Conservation (phyloP, 2,329 filamentous ascomycete species). For the Lachnellula cervina region DNA sequence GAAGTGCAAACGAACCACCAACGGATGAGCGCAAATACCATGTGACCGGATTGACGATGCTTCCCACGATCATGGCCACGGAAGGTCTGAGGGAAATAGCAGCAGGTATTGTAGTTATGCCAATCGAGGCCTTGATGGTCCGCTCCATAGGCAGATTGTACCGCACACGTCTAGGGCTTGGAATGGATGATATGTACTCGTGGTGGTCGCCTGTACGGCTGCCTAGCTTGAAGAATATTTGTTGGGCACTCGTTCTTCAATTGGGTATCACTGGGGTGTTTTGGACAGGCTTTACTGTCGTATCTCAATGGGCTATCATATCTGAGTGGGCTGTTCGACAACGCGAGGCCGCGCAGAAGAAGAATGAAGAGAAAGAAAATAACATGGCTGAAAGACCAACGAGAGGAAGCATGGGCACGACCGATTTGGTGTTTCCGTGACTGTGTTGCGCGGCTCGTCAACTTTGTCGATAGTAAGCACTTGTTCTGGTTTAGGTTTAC, state of each 20-base stretch:
- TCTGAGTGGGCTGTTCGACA: too few relatives aligned
- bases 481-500: background rate
- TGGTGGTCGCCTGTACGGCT: constrained; percentile 1
- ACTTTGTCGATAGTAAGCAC: background rate
- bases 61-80: constrained; percentile 30
- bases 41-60: constrained; percentile 30
- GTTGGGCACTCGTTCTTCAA: constrained; percentile 23
- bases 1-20: constrained; percentile 29
- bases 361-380: background rate
- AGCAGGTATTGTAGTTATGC: constrained; percentile 25
- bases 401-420: background rate
- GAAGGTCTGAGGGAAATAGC: constrained; percentile 29
- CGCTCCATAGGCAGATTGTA: constrained; percentile 26
- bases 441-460: background rate
- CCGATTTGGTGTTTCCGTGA: background rate
- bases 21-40: constrained; percentile 24
- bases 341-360: too few relatives aligned
- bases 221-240: constrained; percentile 18
- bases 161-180: constrained; percentile 16
- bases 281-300: constrained; percentile 26
- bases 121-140: constrained; percentile 30
- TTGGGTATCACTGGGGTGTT: constrained; percentile 22
- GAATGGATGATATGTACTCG: constrained; percentile 18
- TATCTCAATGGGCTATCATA: constrained; percentile 13
- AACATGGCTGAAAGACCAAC: too few relatives aligned